Base-by-base conservation (phyloP, 805 yeast species). In the Lachancea nothofagi region DNA sequence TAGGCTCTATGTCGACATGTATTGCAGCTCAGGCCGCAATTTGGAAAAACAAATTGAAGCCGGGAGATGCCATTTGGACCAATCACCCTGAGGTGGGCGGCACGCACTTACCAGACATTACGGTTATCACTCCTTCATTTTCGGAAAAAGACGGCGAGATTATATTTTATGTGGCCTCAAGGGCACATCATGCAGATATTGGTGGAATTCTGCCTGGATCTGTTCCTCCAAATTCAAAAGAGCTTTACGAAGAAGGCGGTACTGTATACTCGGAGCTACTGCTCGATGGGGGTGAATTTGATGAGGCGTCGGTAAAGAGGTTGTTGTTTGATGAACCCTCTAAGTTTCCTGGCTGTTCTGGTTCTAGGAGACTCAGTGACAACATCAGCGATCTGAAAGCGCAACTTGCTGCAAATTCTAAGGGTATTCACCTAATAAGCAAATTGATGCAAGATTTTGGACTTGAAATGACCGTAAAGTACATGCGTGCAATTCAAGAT, bases 131-230 rank as follows among this genome's bases (percentile, higher is more conserved):
- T 0, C 97, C 97, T 0, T 88, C 89, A 1, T 83, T 86, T 55
- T 67, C 75, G n/a, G 68, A 69, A 20, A 69, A 65, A 15, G 34
- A 41, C 31, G 73, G 68, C 5, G 60, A 67, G 38, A 71, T 86
- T 26, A 75, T 86, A 20, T 89, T 89, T 59, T 89, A 86, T 69
- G 87, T 86, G 10, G 97, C 97, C 0, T 81, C 95, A 0, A 71
- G 97, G 47, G 97, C 96, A 2, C 97, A 89, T 63, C 97, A 90
- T 64, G 89, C 96, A 5, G 97, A 89, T 61, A 89, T 90, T 54
- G 97, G 97, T 13, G 94, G 95, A 10, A 76, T 82, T 43, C 65
- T 86, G 24, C 95, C 96, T 1, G 97, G 97, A 1, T 83, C 95
- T 0, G 86, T 89, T 87, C 96, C 96, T 12, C 95, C 96, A 7